Evolutionary conservation across 495 filamentous ascomycete species (phyloP).

Genomic region (Mycothermus thermophilus): DNA sequence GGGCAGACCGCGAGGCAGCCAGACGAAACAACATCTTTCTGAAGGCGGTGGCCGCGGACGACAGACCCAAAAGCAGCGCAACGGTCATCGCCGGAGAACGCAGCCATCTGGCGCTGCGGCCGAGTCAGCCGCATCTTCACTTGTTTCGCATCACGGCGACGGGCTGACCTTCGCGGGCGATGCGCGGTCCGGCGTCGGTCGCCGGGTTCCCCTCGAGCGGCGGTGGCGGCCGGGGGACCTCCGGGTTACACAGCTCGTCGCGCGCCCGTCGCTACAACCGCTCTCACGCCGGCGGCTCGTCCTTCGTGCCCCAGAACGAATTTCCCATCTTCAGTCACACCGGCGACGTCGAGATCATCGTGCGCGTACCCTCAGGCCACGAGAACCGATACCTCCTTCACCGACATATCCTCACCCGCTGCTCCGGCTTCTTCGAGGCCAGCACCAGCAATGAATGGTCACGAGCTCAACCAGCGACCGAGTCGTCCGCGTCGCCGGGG

Average conservation of each 20-base stretch:
- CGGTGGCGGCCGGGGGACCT: slow-evolving; percentile 29
- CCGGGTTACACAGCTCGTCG: slow-evolving; percentile 45
- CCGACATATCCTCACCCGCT: slow-evolving; percentile 68
- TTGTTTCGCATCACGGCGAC: slow-evolving; percentile 63
- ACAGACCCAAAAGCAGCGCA: no score
- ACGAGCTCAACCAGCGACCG: slow-evolving; percentile 28
- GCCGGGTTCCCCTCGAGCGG: slow-evolving; percentile 15
- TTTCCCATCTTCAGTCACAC: slow-evolving; percentile 83
- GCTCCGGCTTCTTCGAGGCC: slow-evolving; percentile 85
- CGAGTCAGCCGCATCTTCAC: slow-evolving; percentile 20
- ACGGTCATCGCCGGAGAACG: no score
- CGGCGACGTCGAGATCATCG: slow-evolving; percentile 80
- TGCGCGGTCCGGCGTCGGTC: slow-evolving; percentile 46
- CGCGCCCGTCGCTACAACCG: slow-evolving; percentile 57
- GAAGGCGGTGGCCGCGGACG: no score
- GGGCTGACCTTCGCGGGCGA: slow-evolving; percentile 34
- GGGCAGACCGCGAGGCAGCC: slow-evolving; percentile 16
- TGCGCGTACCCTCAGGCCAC: slow-evolving; percentile 49
- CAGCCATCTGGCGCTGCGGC: slow-evolving; percentile 12
- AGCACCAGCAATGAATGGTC: slow-evolving; percentile 82
- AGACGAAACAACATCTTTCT: not conserved
- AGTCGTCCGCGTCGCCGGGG: slow-evolving; percentile 18
- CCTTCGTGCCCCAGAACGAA: slow-evolving; percentile 66
- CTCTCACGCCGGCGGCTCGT: slow-evolving; percentile 63
- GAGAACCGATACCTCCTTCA: slow-evolving; percentile 79